phyloP scores from a whole-genome alignment of 768 basidiomycete genomes.

The Crassisporium funariophilum region DNA sequence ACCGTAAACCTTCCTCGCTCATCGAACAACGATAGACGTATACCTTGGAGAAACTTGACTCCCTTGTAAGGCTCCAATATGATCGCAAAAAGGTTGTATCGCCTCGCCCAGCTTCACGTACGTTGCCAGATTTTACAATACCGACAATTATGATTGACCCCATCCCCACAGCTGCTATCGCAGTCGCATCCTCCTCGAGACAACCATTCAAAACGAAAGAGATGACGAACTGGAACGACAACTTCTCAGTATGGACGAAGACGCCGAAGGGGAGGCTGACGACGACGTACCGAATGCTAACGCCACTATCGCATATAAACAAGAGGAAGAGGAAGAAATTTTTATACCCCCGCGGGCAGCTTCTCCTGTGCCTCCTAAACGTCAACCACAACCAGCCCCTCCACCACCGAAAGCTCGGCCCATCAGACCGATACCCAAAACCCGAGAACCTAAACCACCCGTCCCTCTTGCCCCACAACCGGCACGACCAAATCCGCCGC shows the following conservation, averaged over 20 bases:
- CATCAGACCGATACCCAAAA: constrained; percentile 29
- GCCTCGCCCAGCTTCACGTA: constrained; percentile 35
- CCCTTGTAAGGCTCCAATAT: constrained; percentile 55
- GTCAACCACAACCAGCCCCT: constrained; percentile 33
- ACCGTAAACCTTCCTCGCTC: constrained; percentile 11
- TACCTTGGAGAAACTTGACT: constrained; percentile 76
- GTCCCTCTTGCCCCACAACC: constrained; percentile 35
- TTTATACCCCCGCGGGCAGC: constrained; percentile 31
- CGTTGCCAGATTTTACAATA: constrained; percentile 17
- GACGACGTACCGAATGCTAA: constrained; percentile 29
- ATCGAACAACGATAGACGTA: constrained; percentile 48
- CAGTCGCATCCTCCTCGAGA: constrained; percentile 9
- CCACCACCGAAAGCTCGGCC: constrained; percentile 29
- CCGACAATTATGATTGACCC: constrained; percentile 8
- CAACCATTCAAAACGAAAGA: constrained; percentile 14
- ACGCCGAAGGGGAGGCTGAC: constrained; percentile 41
- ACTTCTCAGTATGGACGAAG: constrained; percentile 24
- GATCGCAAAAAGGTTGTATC: constrained; percentile 43
- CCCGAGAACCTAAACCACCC: constrained; percentile 27
- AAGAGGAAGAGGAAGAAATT: constrained; percentile 35
- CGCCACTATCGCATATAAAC: constrained; percentile 20
- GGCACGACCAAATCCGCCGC: constrained; percentile 11
- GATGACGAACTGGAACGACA: constrained; percentile 2
- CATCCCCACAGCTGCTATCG: constrained; percentile 11
- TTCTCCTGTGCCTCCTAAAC: constrained; percentile 32